Percentiles rank a stretch among this genome's conserved stretches.
phyloP scores from a whole-genome alignment of 306 rosid species.

The Quercus dentata region DNA sequence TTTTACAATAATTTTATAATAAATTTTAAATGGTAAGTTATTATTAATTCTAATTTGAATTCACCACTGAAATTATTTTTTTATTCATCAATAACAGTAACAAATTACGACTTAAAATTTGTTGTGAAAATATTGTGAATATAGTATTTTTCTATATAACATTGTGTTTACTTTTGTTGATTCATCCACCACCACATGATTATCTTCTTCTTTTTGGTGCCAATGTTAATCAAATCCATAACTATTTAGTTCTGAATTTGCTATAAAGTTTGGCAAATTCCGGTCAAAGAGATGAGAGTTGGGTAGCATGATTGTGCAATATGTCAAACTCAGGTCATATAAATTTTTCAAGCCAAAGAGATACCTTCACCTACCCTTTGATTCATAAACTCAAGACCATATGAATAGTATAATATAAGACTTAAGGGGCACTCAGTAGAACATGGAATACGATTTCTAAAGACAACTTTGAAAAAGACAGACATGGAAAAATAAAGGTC shows the following conservation, averaged over 20 bases:
- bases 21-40: no score
- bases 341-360: neutral
- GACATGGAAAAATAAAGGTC: neutral
- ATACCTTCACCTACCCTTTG: no score
- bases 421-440: neutral
- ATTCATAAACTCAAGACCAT: neutral
- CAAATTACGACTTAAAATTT: no score
- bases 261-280: neutral
- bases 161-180: neutral
- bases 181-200: neutral
- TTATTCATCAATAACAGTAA: no score
- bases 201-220: neutral
- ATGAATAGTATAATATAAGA: neutral
- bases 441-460: neutral
- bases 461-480: constrained; percentile 9
- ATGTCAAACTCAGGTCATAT: neutral
- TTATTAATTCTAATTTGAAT: no score
- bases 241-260: neutral
- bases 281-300: neutral
- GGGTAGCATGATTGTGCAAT: neutral
- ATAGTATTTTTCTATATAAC: no score
- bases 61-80: no score
- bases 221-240: no score
- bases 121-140: no score
- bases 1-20: no score